Evolutionary conservation across 164 flowering plant species (phyloP), one percentile per base, ranked within the genome.

Genomic region (Magnolia kwangsiensis): DNA sequence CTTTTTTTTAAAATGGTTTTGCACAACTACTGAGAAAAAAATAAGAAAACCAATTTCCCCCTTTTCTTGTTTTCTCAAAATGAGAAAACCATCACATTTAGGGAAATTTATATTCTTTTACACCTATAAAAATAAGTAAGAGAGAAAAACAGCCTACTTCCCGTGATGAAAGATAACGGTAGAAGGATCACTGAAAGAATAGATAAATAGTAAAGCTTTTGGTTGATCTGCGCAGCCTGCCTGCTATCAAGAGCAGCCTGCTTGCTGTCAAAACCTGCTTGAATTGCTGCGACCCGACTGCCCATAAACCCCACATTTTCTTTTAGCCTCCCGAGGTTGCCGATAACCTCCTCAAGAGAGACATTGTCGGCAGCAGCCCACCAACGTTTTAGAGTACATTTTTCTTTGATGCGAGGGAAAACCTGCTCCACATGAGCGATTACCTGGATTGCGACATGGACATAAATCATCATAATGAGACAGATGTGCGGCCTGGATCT

Each of bases 211-310:
- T 94, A 96, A 31, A 96, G 89, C 74, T 93, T 96, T 81, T 81
- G 82, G 83, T 96, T 96, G 65, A 96, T 96, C 80, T 94, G 98
- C 86, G 92, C 99, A 8, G 99, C 75, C 80, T 96, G 98, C 99
- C 99, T 94, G 81, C 98, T 96, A 77, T 96, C 99, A 24, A 24
- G 27, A 24, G 27, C 27, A 24, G 27, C 27, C 27, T 24, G 27
- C 27, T 24, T 24, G 27, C 27, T 24, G 27, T 24, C 27, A 2
- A 96, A 94, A 65, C 98, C 90, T 0, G 97, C 93, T 80, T 96
- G 98, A 71, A 94, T 88, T 70, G 99, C 98, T 4, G 96, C 92
- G 61, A 96, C 95, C 50, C 98, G 97, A 76, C 90, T 93, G 27
- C 90, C 94, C 71, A 94, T 83, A 78, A 96, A 93, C 6, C 99